A percentile compares a stretch with the other conserved stretches of the same genome.
phyloP scores from a whole-genome alignment of 352 stramenopile species.

The Bremia lactucae region DNA sequence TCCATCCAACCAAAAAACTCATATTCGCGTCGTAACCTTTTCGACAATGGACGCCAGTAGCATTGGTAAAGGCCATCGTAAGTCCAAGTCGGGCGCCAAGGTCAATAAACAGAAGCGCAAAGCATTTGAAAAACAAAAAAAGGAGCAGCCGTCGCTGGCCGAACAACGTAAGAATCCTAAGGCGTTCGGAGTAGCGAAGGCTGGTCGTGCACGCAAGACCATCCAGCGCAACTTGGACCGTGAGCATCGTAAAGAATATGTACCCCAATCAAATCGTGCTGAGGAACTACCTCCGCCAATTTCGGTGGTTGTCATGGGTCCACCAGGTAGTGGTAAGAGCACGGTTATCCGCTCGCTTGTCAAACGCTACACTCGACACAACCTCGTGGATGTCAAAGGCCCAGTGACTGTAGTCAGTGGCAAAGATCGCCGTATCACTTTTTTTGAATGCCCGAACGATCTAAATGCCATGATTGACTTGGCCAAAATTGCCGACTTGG shows the following conservation, averaged over 20 bases:
- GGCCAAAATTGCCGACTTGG: conserved; percentile 98
- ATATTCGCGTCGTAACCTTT: too few relatives aligned
- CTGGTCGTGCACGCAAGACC: conserved; percentile 89
- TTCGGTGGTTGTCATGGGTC: conserved; percentile 97
- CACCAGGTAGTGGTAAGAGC: conserved; percentile 93
- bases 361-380: conserved; percentile 99
- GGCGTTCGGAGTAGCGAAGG: conserved; percentile 95
- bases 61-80: conserved; percentile 63
- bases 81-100: conserved; percentile 84
- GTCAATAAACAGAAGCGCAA: conserved; percentile 93
- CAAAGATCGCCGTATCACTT: conserved; percentile 96
- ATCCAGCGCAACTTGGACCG: conserved; percentile 98
- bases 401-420: conserved; percentile 97
- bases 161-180: conserved; percentile 94
- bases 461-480: conserved; percentile 91
- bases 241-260: conserved; percentile 96
- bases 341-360: conserved; percentile 97
- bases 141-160: conserved; percentile 65
- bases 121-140: conserved; percentile 78
- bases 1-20: too few relatives aligned
- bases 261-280: conserved; percentile 75
- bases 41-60: conserved; percentile 29
- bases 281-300: conserved; percentile 88
- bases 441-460: conserved; percentile 98
- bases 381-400: conserved; percentile 93